Base-by-base conservation (phyloP, 129 eudicot species). In the Arctium lappa region DNA sequence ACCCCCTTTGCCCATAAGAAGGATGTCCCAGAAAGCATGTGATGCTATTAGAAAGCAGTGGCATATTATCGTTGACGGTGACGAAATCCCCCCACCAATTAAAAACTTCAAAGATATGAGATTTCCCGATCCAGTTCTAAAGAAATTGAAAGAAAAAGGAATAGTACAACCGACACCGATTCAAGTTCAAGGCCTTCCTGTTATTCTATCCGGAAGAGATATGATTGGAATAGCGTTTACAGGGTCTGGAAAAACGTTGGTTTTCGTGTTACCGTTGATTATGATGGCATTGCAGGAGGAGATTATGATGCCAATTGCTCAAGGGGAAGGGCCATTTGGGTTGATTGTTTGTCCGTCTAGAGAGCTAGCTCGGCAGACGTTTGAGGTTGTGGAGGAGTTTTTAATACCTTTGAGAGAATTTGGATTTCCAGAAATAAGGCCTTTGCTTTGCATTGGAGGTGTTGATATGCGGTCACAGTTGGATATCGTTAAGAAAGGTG, bases 201-300 rank as follows among this genome's bases (percentile, higher is more conserved):
- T 90, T 11, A 90, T 94, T 85, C 76, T 91, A 75, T 85, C 97
- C 0, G 98, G 97, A 18, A 81, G 97, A 32, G 97, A 94, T 78
- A 91, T 94, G 97, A 91, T 94, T 68, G 98, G 97, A 42, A 91
- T 94, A 44, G 97, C 97, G 0, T 93, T 91, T 88, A 93, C 94
- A 8, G 98, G 98, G 2, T 91, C 97, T 0, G 98, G 98, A 1
- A 94, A 94, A 77, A 94, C 94, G 0, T 78, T 94, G 84, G 98
- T 87, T 7, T 94, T 91, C 50, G 98, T 94, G 32, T 76, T 91
- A 76, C 98, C 98, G 0, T 82, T 94, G 48, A 87, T 89, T 48
- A 90, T 94, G 97, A 80, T 89, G 77, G 98, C 98, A 1, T 69
- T 94, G 81, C 98, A 94, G 69, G 98, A 94, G 77, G 95, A 92